Percentiles rank a stretch among this genome's conserved stretches.
These are phyloP conservation scores for Halophytophthora polymorphica DNA, from an alignment of 352 stramenopile genomes.

Conservation along the genomic window DNA sequence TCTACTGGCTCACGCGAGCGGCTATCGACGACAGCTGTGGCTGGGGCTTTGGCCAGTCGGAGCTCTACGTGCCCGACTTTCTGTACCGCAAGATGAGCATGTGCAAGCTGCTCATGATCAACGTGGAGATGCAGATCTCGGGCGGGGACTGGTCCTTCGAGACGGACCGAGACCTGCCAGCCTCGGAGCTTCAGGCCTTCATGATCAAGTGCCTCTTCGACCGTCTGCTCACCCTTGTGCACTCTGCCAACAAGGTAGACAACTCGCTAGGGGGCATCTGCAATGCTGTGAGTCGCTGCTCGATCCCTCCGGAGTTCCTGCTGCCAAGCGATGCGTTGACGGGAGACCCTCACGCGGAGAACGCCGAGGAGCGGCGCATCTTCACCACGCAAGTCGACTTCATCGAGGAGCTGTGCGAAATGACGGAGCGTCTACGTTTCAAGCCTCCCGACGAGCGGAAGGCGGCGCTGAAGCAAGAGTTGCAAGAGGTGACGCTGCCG, in stretches of 20 bases:
- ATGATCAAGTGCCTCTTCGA: constrained; percentile 71
- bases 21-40: constrained; percentile 78
- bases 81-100: constrained; percentile 77
- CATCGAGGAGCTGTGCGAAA: constrained; percentile 65
- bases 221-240: constrained; percentile 50
- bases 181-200: constrained; percentile 46
- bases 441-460: constrained; percentile 56
- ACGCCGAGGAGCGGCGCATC: constrained; percentile 34
- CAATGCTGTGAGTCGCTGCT: constrained; percentile 42
- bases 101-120: constrained; percentile 81
- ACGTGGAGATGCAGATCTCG: constrained; percentile 80
- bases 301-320: constrained; percentile 48
- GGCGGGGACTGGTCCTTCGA: constrained; percentile 58
- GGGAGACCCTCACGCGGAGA: constrained; percentile 28
- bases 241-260: constrained; percentile 24
- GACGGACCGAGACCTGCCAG: constrained; percentile 60
- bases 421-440: constrained; percentile 74
- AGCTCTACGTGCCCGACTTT: constrained; percentile 71
- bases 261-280: constrained; percentile 56
- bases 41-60: constrained; percentile 76
- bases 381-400: constrained; percentile 74
- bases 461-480: constrained; percentile 46
- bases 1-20: constrained; percentile 80
- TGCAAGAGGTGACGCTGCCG: constrained; percentile 54
- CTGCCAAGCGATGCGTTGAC: constrained; percentile 28